Evolutionary conservation across 306 rosid genomes (phyloP).

Genomic region (Alnus glutinosa): DNA sequence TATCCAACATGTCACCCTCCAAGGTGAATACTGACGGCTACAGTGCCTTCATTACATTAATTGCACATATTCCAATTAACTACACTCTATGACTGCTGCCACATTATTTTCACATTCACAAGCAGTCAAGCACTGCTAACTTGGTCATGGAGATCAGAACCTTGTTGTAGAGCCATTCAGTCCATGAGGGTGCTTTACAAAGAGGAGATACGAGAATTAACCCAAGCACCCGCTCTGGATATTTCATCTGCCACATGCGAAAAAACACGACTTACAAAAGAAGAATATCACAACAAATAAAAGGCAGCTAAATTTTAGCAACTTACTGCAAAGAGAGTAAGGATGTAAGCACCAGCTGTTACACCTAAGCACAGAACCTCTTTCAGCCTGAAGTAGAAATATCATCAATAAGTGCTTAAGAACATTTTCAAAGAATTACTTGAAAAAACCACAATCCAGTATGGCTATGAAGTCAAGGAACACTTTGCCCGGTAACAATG

Average conservation of each 20-base stretch:
- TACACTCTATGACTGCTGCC: background rate
- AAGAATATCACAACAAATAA: conserved; percentile 16
- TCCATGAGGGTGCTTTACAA: conserved; percentile 81
- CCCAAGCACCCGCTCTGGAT: conserved; percentile 74
- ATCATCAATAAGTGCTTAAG: conserved; percentile 18
- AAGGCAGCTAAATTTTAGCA: conserved; percentile 7
- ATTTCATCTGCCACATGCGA: conserved; percentile 62
- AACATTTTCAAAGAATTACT: too few relatives aligned
- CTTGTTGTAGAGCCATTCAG: conserved; percentile 91
- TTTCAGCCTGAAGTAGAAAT: conserved; percentile 58
- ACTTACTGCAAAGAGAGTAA: conserved; percentile 82
- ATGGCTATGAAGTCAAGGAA: too few relatives aligned
- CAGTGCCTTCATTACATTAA: background rate
- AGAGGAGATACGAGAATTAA: conserved; percentile 83
- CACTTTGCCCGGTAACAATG: too few relatives aligned
- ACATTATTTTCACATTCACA: background rate
- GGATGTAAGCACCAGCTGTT: conserved; percentile 86
- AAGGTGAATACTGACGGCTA: background rate
- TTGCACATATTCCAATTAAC: conserved; percentile 20
- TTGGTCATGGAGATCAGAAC: conserved; percentile 35
- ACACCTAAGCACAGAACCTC: conserved; percentile 85
- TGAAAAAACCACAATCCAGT: too few relatives aligned
- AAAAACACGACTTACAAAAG: conserved; percentile 13
- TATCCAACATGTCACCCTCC: background rate
- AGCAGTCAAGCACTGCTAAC: conserved; percentile 16